These are phyloP conservation scores for Tricholoma matsutake DNA, from an alignment of 768 basidiomycete species.

Conservation along the genomic window DNA sequence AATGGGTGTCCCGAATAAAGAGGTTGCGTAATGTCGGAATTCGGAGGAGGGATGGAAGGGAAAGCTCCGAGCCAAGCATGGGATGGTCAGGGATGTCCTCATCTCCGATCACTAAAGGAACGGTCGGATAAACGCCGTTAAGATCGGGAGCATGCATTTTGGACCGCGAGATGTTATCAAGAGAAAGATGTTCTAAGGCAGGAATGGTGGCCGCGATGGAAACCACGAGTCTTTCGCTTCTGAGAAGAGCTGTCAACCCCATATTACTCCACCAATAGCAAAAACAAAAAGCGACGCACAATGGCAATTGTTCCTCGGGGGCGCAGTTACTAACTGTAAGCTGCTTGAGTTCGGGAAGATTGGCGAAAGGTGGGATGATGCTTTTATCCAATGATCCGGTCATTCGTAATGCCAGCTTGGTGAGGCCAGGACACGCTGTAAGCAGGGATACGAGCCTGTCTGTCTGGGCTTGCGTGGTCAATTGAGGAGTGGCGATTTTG, in stretches of 20 bases:
- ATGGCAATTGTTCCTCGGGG: slow-evolving; percentile 37
- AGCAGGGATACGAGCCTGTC: slow-evolving; percentile 52
- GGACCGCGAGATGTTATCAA: slow-evolving; percentile 67
- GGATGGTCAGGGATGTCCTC: slow-evolving; percentile 56
- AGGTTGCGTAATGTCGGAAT: slow-evolving; percentile 61
- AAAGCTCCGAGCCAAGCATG: slow-evolving; percentile 51
- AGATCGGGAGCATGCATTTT: slow-evolving; percentile 61
- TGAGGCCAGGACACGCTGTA: slow-evolving; percentile 43
- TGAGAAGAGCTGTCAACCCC: slow-evolving; percentile 20
- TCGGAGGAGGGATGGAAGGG: slow-evolving; percentile 62
- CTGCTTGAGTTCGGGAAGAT: slow-evolving; percentile 38
- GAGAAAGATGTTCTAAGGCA: slow-evolving; percentile 49
- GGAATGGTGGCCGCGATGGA: slow-evolving; percentile 61
- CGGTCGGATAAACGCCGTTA: slow-evolving; percentile 47
- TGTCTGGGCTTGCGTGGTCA: slow-evolving; percentile 32
- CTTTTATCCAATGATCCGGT: slow-evolving; percentile 47
- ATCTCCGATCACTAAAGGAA: slow-evolving; percentile 63
- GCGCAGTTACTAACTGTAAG: slow-evolving; percentile 48
- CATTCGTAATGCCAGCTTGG: slow-evolving; percentile 44
- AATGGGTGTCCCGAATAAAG: slow-evolving; percentile 66
- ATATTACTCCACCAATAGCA: slow-evolving; percentile 1
- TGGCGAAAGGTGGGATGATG: slow-evolving; percentile 47
- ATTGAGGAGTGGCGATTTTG: slow-evolving; percentile 15
- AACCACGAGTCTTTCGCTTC: slow-evolving; percentile 69
- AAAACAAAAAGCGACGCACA: slow-evolving; percentile 35